phyloP scores from a whole-genome alignment of 768 basidiomycete genomes.

The Lactifluus subvellereus region DNA sequence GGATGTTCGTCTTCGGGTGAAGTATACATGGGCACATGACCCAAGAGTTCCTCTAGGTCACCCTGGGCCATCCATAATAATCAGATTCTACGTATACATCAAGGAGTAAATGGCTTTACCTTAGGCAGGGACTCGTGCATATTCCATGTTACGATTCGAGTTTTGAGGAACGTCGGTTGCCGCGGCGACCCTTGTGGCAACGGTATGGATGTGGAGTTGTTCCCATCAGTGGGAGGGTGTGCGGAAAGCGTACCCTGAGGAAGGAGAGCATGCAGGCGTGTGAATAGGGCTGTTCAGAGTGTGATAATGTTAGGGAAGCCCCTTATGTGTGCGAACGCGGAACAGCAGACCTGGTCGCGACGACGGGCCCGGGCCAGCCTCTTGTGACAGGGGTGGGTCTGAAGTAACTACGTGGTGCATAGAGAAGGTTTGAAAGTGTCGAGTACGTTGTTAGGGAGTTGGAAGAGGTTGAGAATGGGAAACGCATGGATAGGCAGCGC shows the following conservation, averaged over 20 bases:
- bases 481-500: conserved; percentile 11
- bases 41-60: conserved; percentile 65
- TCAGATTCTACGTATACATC: background rate
- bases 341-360: conserved; percentile 18
- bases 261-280: conserved; percentile 49
- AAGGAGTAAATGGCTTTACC: conserved; percentile 33
- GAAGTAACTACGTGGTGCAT: background rate
- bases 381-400: background rate
- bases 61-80: conserved; percentile 41
- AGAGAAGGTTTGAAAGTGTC: background rate
- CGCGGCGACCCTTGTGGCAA: conserved; percentile 24
- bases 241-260: conserved; percentile 31
- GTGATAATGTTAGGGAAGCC: conserved; percentile 1
- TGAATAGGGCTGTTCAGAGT: conserved; percentile 31
- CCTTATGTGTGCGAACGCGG: background rate
- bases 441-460: background rate
- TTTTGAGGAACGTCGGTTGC: conserved; percentile 48
- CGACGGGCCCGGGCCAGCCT: conserved; percentile 3
- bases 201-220: conserved; percentile 26
- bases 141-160: conserved; percentile 74
- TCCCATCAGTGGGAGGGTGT: conserved; percentile 26
- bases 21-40: conserved; percentile 46
- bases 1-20: conserved; percentile 22
- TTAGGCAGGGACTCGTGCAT: conserved; percentile 82
- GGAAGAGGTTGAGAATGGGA: background rate